Evolutionary conservation across 148 eudicot genomes (phyloP).

Genomic region (Fagopyrum tataricum): DNA sequence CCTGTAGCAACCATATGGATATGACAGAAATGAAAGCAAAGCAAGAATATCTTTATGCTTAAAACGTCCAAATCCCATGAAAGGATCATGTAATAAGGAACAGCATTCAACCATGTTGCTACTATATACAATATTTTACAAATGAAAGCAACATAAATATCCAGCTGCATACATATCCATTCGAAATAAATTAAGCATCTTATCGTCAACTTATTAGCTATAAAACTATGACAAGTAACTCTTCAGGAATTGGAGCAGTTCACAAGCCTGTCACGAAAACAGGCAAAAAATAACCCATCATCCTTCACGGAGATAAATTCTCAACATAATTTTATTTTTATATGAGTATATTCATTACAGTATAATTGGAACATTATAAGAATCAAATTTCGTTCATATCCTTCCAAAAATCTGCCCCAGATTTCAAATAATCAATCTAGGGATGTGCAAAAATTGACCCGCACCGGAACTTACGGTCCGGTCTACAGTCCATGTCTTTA

Average conservation of each 20-base stretch:
- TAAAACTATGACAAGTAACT: background rate
- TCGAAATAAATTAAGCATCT: constrained; percentile 4
- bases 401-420: background rate
- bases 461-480: too few relatives aligned
- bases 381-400: background rate
- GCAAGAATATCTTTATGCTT: background rate
- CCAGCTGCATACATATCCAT: background rate
- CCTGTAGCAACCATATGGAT: too few relatives aligned
- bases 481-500: too few relatives aligned
- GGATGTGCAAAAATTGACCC: too few relatives aligned
- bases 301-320: background rate
- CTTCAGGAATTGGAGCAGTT: background rate
- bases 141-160: background rate
- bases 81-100: background rate
- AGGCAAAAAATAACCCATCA: background rate
- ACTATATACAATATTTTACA: background rate
- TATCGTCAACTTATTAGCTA: background rate
- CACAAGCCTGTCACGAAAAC: background rate
- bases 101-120: background rate
- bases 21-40: too few relatives aligned
- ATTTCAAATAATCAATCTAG: background rate
- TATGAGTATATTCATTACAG: background rate
- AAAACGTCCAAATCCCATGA: background rate
- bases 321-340: background rate
- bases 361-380: background rate